phyloP scores from a whole-genome alignment of 495 filamentous ascomycete genomes.

The Tuber microsphaerosporum region DNA sequence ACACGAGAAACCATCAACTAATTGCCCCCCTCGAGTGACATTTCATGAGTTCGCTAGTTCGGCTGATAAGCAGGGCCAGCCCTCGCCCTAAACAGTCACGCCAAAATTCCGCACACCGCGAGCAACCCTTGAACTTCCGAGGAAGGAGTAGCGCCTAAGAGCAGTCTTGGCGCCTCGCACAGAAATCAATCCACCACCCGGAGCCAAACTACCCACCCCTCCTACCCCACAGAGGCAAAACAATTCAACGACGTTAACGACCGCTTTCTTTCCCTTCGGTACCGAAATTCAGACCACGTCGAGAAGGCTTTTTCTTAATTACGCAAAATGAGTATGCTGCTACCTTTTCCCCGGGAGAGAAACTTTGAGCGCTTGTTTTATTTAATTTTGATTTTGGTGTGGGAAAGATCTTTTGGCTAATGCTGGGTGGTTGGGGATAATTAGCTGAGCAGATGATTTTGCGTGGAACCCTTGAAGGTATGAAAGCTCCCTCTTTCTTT shows the following conservation, averaged over 20 bases:
- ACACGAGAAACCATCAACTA: neutral
- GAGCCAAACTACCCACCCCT: neutral
- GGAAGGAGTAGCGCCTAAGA: neutral
- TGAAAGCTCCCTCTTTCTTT: conserved; percentile 9
- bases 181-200: neutral
- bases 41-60: neutral
- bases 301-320: conserved; percentile 45
- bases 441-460: conserved; percentile 41
- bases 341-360: conserved; percentile 8
- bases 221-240: neutral
- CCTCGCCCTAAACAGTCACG: conserved; percentile 1
- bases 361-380: neutral
- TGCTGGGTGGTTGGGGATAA: conserved; percentile 27
- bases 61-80: neutral
- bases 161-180: neutral
- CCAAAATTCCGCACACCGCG: neutral
- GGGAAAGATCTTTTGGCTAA: conserved; percentile 16
- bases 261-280: neutral
- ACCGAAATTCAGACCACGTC: neutral
- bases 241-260: neutral
- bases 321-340: conserved; percentile 37
- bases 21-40: neutral
- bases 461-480: conserved; percentile 42
- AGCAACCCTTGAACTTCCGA: neutral
- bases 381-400: conserved; percentile 15